Conservation (phyloP, 371 early-diverging fungal genomes). For the Paraphysoderma sedebokerense region DNA sequence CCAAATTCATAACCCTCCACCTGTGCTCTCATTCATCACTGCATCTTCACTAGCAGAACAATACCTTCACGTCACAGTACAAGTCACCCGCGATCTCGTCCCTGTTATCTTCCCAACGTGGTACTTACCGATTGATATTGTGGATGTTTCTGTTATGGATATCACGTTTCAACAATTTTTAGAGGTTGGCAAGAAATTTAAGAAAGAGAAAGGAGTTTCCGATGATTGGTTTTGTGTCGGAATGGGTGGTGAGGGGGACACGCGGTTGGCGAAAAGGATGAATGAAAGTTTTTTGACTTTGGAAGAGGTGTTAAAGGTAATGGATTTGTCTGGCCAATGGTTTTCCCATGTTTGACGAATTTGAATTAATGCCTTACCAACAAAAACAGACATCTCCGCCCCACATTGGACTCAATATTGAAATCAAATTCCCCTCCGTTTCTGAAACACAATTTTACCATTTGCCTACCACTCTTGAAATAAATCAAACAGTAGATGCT, state of each 20-base stretch:
- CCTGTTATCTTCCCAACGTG: constrained; percentile 70
- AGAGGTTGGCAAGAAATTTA: constrained; percentile 15
- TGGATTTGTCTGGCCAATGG: neutral
- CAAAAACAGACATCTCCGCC: constrained; percentile 38
- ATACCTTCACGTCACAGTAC: constrained; percentile 64
- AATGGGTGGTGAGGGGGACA: constrained; percentile 11
- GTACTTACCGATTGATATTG: neutral
- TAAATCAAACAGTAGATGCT: constrained; percentile 66
- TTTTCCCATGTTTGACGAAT: neutral
- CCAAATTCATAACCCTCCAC: too few relatives aligned
- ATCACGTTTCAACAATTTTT: constrained; percentile 37
- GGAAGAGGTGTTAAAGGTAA: constrained; percentile 57
- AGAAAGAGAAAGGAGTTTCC: constrained; percentile 2
- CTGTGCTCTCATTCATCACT: constrained; percentile 62
- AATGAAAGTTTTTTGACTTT: constrained; percentile 41
- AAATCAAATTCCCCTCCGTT: constrained; percentile 61
- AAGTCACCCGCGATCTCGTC: constrained; percentile 71
- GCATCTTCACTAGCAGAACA: constrained; percentile 31
- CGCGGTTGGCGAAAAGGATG: constrained; percentile 11
- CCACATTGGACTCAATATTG: constrained; percentile 61
- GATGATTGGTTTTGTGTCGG: constrained; percentile 7
- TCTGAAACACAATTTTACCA: constrained; percentile 25
- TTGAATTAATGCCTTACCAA: constrained; percentile 3
- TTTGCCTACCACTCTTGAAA: constrained; percentile 33
- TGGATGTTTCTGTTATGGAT: constrained; percentile 32